phyloP scores from a whole-genome alignment of 2,329 filamentous ascomycete species.

The Hymenoscyphus fraxineus region DNA sequence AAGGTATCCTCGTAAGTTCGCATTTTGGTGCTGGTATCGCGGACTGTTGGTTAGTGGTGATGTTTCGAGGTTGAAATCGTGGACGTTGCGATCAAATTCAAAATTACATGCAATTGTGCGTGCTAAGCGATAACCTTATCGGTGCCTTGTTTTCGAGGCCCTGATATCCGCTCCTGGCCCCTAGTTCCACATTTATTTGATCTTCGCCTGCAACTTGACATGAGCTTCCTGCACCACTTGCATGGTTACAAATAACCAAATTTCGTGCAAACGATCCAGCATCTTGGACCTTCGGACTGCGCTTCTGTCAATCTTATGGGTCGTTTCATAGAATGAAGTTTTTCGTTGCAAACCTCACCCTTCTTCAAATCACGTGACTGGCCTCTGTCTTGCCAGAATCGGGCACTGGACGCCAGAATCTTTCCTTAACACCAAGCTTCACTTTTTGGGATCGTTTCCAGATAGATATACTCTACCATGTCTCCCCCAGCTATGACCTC shows the following conservation, averaged over 20 bases:
- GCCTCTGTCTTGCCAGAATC: background rate
- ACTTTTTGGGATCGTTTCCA: background rate
- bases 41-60: constrained; percentile 29
- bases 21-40: constrained; percentile 32
- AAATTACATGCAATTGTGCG: constrained; percentile 19
- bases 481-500: constrained; percentile 32
- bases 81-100: background rate
- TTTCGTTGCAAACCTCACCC: background rate
- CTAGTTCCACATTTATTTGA: no score
- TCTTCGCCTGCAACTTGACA: no score
- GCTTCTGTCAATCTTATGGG: no score
- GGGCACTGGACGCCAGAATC: no score
- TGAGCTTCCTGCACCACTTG: no score
- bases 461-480: background rate
- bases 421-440: no score
- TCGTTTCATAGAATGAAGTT: background rate
- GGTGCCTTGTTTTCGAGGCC: constrained; percentile 2
- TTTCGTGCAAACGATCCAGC: no score
- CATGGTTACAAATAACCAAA: no score
- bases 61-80: constrained; percentile 2
- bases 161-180: background rate
- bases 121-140: constrained; percentile 14
- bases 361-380: background rate
- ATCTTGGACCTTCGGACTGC: no score
- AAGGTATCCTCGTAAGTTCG: constrained; percentile 68